Evolutionary conservation across 495 filamentous ascomycete genomes (phyloP).

Genomic region (Astrothelium macrocarpum): DNA sequence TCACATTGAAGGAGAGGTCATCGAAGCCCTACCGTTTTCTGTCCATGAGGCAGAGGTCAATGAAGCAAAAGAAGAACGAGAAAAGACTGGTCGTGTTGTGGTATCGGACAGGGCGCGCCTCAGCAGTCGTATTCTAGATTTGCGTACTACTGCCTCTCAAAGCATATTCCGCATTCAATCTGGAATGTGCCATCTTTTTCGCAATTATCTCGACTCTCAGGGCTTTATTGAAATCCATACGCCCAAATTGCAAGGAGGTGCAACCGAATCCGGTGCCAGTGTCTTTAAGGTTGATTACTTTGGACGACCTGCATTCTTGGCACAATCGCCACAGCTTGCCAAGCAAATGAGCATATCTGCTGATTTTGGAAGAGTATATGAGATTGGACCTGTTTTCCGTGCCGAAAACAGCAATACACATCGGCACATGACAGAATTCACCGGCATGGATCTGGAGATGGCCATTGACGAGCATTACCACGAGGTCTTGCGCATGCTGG

Average conservation of each 20-base stretch:
- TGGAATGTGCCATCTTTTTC: constrained; percentile 71
- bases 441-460: constrained; percentile 96
- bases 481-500: constrained; percentile 72
- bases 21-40: constrained; percentile 51
- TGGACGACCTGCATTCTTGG: constrained; percentile 71
- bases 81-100: constrained; percentile 38
- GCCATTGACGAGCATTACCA: constrained; percentile 82
- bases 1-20: constrained; percentile 46
- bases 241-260: constrained; percentile 78
- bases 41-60: constrained; percentile 54
- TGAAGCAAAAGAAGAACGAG: constrained; percentile 23
- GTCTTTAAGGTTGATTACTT: constrained; percentile 93
- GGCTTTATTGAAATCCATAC: constrained; percentile 84
- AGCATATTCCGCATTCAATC: constrained; percentile 77
- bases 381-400: constrained; percentile 85
- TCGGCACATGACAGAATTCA: constrained; percentile 94
- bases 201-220: constrained; percentile 61
- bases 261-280: constrained; percentile 87
- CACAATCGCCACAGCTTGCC: constrained; percentile 90
- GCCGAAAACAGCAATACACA: constrained; percentile 96
- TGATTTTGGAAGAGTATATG: constrained; percentile 81
- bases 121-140: constrained; percentile 83
- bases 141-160: constrained; percentile 78
- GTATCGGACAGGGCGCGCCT: constrained; percentile 70
- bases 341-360: constrained; percentile 96